Percentiles rank a stretch among this genome's conserved stretches.
phyloP scores from a whole-genome alignment of 2,329 filamentous ascomycete genomes.

The Arthroderma sp. region DNA sequence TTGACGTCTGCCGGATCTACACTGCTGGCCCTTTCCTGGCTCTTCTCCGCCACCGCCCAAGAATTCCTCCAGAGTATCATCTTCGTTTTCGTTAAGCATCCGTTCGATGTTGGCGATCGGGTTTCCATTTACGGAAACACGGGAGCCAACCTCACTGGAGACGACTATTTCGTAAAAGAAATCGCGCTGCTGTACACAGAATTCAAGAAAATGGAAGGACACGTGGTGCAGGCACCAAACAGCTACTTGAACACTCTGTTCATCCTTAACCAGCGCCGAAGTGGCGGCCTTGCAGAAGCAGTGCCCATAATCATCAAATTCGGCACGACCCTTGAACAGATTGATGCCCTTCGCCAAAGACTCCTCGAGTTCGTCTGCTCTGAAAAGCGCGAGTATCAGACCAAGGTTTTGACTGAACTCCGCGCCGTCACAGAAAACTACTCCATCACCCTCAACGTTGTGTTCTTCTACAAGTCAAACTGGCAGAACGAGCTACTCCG shows the following conservation, averaged over 20 bases:
- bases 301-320: constrained; percentile 76
- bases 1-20: constrained; percentile 80
- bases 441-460: constrained; percentile 74
- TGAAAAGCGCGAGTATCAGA: constrained; percentile 82
- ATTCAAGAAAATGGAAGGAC: constrained; percentile 97
- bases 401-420: constrained; percentile 76
- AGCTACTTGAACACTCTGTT: constrained; percentile 85
- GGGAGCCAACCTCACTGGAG: constrained; percentile 61
- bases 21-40: constrained; percentile 81
- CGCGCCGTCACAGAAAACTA: constrained; percentile 68
- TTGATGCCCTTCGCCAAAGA: constrained; percentile 65
- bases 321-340: constrained; percentile 69
- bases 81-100: constrained; percentile 88
- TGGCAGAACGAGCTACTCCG: constrained; percentile 91
- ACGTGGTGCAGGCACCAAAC: constrained; percentile 91
- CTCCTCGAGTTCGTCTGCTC: constrained; percentile 70
- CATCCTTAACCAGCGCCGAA: constrained; percentile 87
- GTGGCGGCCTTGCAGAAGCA: constrained; percentile 75
- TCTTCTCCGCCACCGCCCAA: constrained; percentile 83
- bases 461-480: constrained; percentile 96
- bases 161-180: constrained; percentile 94
- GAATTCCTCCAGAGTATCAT: constrained; percentile 85
- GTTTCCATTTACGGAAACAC: constrained; percentile 86
- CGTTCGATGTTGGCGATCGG: constrained; percentile 89
- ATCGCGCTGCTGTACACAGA: constrained; percentile 89